A percentile compares a stretch with the other conserved stretches of the same genome.
Evolutionary conservation across 768 basidiomycete genomes (phyloP).

Genomic region (Serendipita sp.): DNA sequence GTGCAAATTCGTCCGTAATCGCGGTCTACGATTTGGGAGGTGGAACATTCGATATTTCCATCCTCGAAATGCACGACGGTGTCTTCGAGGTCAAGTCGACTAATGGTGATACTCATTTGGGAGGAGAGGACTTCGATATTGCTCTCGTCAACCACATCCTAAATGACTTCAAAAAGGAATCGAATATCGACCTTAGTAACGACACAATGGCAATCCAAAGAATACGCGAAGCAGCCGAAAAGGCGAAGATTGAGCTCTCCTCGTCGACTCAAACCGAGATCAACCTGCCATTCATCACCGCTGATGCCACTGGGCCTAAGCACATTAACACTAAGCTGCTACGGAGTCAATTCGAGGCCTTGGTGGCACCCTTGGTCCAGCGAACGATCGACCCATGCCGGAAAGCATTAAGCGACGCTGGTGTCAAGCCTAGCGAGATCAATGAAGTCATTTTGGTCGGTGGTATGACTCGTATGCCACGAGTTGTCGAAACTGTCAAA

Average conservation of each 20-base stretch:
- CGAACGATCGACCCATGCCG: conserved; percentile 92
- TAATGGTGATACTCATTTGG: conserved; percentile 96
- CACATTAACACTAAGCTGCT: conserved; percentile 89
- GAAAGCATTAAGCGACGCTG: conserved; percentile 89
- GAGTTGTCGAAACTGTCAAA: conserved; percentile 88
- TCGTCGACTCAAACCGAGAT: conserved; percentile 91
- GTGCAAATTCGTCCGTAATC: conserved; percentile 61
- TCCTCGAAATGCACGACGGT: conserved; percentile 98
- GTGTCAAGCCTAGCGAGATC: conserved; percentile 82
- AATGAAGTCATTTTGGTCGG: conserved; percentile 97
- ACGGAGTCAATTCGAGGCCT: conserved; percentile 77
- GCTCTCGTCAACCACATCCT: conserved; percentile 73
- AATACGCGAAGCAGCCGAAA: conserved; percentile 97
- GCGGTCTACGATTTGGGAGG: conserved; percentile 98
- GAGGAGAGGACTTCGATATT: conserved; percentile 94
- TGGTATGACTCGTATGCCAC: conserved; percentile 98
- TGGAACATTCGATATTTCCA: conserved; percentile 98
- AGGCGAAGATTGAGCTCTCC: conserved; percentile 97
- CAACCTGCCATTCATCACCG: conserved; percentile 96
- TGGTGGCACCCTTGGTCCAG: conserved; percentile 68
- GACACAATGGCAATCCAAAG: conserved; percentile 98
- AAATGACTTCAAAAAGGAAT: conserved; percentile 87
- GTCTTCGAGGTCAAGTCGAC: conserved; percentile 99
- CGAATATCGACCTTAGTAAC: conserved; percentile 58
- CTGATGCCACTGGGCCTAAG: conserved; percentile 85